A percentile compares a stretch with the other conserved stretches of the same genome.
Evolutionary conservation across 352 stramenopile genomes (phyloP).

Genomic region (Stephanocyclus meneghinianus): DNA sequence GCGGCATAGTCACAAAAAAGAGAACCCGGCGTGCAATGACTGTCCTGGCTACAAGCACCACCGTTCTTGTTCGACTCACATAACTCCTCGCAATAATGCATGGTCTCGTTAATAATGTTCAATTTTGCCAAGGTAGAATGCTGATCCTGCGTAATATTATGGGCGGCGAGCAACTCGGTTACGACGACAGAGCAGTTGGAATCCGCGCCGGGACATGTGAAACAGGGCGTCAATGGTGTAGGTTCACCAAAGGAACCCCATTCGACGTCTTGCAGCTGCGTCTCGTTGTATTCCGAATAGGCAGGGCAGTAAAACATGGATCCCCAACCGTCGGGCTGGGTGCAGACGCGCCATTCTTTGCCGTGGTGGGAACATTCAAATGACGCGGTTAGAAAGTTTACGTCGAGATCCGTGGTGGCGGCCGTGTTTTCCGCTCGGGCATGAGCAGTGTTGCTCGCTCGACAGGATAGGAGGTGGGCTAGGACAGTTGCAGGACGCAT

Average conservation of each 20-base stretch:
- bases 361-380: conserved; percentile 1
- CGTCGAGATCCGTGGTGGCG: background rate
- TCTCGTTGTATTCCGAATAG: background rate
- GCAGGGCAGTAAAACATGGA: background rate
- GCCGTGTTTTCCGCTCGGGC: background rate
- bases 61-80: background rate
- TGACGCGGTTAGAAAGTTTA: background rate
- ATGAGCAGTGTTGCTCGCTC: too few relatives aligned
- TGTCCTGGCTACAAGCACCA: background rate
- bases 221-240: background rate
- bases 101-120: background rate
- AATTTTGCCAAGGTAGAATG: background rate
- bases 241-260: background rate
- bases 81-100: background rate
- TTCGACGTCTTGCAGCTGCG: background rate
- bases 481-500: too few relatives aligned
- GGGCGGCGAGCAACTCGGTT: background rate
- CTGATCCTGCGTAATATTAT: background rate
- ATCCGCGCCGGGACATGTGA: conserved; percentile 2
- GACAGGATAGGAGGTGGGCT: too few relatives aligned
- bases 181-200: background rate
- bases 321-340: background rate
- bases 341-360: background rate
- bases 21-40: background rate
- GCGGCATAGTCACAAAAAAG: background rate